A percentile compares a stretch with the other conserved stretches of the same genome.
phyloP scores from a whole-genome alignment of 352 stramenopile species.

The Salisapilia sapeloensis region DNA sequence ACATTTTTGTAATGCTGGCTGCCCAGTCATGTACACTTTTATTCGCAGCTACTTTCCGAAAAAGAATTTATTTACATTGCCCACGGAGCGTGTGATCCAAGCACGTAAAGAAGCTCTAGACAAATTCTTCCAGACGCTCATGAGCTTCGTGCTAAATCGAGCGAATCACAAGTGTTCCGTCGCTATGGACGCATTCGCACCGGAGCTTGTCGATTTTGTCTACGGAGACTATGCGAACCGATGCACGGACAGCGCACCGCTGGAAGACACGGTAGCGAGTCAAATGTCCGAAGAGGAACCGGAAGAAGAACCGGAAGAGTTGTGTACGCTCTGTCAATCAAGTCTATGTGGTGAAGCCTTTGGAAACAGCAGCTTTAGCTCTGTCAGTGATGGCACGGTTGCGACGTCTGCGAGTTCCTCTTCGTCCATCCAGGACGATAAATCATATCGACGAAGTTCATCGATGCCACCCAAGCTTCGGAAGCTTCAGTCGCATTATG shows the following conservation, averaged over 20 bases:
- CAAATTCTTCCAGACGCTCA: slow-evolving; percentile 34
- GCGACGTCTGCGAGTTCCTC: too few species aligned
- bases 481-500: too few species aligned
- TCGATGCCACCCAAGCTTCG: too few species aligned
- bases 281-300: too few species aligned
- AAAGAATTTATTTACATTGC: slow-evolving; percentile 33
- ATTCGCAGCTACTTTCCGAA: slow-evolving; percentile 69
- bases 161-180: slow-evolving; percentile 41
- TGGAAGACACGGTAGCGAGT: too few species aligned
- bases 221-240: slow-evolving; percentile 36
- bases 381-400: too few species aligned
- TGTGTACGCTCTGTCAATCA: slow-evolving; percentile 4
- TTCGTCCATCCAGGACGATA: too few species aligned
- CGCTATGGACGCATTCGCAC: slow-evolving; percentile 7
- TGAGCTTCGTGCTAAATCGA: slow-evolving; percentile 33
- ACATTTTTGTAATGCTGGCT: slow-evolving; percentile 57
- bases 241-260: too few species aligned
- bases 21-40: slow-evolving; percentile 54
- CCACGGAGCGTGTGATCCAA: slow-evolving; percentile 15
- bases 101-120: slow-evolving; percentile 29
- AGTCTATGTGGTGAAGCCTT: slow-evolving; percentile 2
- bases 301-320: too few species aligned
- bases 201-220: slow-evolving; percentile 41
- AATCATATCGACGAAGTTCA: too few species aligned
- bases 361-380: too few species aligned